Evolutionary conservation across 2,329 filamentous ascomycete species (phyloP).

Genomic region (Plectosphaerella cucumerina): DNA sequence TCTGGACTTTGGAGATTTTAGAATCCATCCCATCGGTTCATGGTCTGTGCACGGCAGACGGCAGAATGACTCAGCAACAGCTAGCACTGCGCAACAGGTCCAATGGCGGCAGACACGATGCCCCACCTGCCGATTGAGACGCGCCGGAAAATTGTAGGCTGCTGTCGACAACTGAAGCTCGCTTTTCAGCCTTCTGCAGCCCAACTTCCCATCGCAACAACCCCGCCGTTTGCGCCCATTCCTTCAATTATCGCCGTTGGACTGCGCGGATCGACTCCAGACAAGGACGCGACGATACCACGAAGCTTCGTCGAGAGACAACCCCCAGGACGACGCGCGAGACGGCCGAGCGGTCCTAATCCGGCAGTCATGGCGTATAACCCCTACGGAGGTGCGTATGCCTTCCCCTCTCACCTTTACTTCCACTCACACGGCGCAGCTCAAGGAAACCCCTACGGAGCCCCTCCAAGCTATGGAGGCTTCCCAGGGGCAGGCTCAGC

Average conservation of each 20-base stretch:
- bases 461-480: conserved; percentile 67
- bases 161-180: neutral
- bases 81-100: too few species aligned
- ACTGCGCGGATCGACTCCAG: too few species aligned
- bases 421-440: neutral
- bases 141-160: conserved; percentile 7
- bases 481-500: conserved; percentile 59
- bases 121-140: neutral
- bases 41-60: too few species aligned
- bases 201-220: too few species aligned
- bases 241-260: too few species aligned
- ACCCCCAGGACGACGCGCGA: too few species aligned
- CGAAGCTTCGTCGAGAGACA: too few species aligned
- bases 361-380: conserved; percentile 49
- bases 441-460: conserved; percentile 59
- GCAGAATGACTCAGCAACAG: neutral
- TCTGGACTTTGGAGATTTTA: too few species aligned
- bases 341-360: too few species aligned
- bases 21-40: neutral
- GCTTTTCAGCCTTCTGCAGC: neutral
- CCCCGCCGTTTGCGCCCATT: too few species aligned
- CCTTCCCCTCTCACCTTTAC: conserved; percentile 12
- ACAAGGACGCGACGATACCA: too few species aligned
- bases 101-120: too few species aligned
- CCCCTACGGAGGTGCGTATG: conserved; percentile 50